These are phyloP conservation scores for Bretziella fagacearum DNA, from an alignment of 2,329 filamentous ascomycete genomes.

Conservation along the genomic window DNA sequence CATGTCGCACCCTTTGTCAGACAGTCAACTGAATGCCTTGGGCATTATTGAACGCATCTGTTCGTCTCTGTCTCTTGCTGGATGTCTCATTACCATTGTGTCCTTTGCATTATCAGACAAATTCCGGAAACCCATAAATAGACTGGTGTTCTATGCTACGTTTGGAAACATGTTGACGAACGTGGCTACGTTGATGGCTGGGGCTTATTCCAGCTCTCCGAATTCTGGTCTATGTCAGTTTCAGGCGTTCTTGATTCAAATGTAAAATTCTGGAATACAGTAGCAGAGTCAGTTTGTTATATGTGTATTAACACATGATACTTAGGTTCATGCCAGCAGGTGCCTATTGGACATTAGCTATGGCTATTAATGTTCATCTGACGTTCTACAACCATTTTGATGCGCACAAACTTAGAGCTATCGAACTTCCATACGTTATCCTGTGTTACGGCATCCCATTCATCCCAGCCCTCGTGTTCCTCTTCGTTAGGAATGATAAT, in stretches of 20 bases:
- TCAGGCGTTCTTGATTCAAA: constrained; percentile 67
- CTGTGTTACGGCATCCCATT: constrained; percentile 54
- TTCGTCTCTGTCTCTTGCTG: constrained; percentile 54
- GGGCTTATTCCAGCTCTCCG: constrained; percentile 35
- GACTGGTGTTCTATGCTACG: constrained; percentile 68
- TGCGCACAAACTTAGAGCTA: constrained; percentile 38
- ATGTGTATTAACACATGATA: not conserved
- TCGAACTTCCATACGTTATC: constrained; percentile 51
- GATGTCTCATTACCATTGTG: constrained; percentile 52
- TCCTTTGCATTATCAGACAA: constrained; percentile 51
- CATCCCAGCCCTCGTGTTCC: constrained; percentile 43
- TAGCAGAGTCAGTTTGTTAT: not conserved
- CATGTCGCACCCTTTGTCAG: not conserved
- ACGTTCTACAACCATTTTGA: constrained; percentile 58
- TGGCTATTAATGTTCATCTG: constrained; percentile 65
- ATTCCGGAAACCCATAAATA: constrained; percentile 77
- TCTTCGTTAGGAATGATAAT: constrained; percentile 37
- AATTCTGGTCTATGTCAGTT: constrained; percentile 45
- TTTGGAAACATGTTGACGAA: constrained; percentile 68
- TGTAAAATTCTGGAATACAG: constrained; percentile 37
- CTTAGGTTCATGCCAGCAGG: constrained; percentile 57
- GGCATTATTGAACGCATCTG: constrained; percentile 48
- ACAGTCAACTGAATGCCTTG: constrained; percentile 31
- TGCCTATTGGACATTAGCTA: constrained; percentile 55
- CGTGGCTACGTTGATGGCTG: constrained; percentile 57